Percentiles rank a stretch among this genome's conserved stretches.
Conservation (phyloP, 805 yeast species). For the Candida glaebosa region DNA sequence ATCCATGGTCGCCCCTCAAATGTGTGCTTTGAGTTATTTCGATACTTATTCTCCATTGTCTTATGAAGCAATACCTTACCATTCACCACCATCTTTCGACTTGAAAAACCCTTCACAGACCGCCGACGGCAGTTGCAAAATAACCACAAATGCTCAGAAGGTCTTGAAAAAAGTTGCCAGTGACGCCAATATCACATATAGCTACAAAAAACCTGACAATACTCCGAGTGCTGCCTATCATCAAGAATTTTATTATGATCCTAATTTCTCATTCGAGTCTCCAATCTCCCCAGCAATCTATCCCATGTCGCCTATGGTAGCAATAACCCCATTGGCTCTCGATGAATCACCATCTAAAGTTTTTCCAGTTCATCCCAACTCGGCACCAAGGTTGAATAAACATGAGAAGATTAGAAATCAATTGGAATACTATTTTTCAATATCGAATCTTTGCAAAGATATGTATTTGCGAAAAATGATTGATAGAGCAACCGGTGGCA, state of each 20-base stretch:
- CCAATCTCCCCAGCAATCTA: background rate
- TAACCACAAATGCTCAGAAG: no score
- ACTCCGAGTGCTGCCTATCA: background rate
- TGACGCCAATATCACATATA: no score
- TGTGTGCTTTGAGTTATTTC: background rate
- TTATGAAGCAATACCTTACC: no score
- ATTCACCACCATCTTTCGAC: background rate
- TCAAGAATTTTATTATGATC: background rate
- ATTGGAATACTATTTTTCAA: slow-evolving; percentile 20
- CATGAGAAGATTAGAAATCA: slow-evolving; percentile 12
- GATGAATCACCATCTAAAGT: background rate
- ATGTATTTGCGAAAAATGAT: slow-evolving; percentile 16
- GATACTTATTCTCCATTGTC: background rate
- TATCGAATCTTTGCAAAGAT: slow-evolving; percentile 21
- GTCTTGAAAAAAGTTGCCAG: no score
- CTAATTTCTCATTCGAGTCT: background rate
- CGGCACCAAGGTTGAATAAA: background rate
- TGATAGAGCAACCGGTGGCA: slow-evolving; percentile 13
- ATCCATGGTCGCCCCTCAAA: background rate
- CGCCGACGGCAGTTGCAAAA: no score
- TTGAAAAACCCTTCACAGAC: background rate
- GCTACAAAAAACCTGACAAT: no score
- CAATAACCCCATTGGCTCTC: background rate
- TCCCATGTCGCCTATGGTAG: background rate
- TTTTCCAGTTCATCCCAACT: background rate